Evolutionary conservation across 139 green algal species (phyloP).

Genomic region (Eudorina sp.): DNA sequence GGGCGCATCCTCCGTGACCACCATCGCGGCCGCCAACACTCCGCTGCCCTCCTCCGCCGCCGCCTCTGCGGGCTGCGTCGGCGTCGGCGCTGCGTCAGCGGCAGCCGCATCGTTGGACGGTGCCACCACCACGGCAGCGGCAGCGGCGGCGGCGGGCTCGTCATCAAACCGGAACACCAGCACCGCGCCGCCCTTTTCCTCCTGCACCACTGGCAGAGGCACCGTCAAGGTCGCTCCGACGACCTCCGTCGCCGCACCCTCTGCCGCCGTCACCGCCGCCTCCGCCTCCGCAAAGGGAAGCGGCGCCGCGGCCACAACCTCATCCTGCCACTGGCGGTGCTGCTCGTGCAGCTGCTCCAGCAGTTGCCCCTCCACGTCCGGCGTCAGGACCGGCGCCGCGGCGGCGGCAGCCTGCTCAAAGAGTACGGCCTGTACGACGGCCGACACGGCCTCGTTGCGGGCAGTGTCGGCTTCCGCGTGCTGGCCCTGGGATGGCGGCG

Average conservation of each 20-base stretch:
- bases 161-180: slow-evolving; percentile 16
- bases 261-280: background rate
- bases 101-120: background rate
- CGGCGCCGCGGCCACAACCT: background rate
- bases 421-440: background rate
- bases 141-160: background rate
- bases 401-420: background rate
- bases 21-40: too few species aligned
- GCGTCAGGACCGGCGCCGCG: background rate
- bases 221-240: background rate
- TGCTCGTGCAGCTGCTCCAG: slow-evolving; percentile 6
- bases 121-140: too few species aligned
- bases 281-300: too few species aligned
- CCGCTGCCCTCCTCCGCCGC: too few species aligned
- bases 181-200: background rate
- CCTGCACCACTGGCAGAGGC: background rate
- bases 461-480: background rate
- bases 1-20: too few species aligned
- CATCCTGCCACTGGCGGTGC: background rate
- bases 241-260: background rate
- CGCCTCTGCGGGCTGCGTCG: too few species aligned
- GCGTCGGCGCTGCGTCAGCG: background rate
- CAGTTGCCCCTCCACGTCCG: background rate
- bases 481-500: background rate
- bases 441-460: background rate